Percentiles rank a stretch among this genome's conserved stretches.
Conservation (phyloP, 495 filamentous ascomycete genomes). For the Neurospora hispaniola region DNA sequence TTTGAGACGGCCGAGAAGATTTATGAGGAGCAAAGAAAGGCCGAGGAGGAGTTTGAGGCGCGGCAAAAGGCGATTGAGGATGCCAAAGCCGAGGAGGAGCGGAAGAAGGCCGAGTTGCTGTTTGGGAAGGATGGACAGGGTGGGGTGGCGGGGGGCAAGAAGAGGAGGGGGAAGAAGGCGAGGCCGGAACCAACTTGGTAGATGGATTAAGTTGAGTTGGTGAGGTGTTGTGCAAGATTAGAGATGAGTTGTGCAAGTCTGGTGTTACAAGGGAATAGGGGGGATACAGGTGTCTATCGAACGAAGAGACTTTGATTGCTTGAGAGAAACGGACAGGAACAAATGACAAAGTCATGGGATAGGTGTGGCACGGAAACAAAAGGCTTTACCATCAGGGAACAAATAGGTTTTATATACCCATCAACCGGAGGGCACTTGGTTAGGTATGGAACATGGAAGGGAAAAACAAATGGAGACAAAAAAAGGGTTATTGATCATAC, state of each 20-base stretch:
- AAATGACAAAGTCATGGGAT: too few relatives aligned
- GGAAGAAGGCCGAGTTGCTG: constrained; percentile 42
- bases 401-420: not conserved
- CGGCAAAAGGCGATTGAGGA: constrained; percentile 36
- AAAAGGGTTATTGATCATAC: not conserved
- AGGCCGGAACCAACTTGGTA: constrained; percentile 4
- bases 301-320: too few relatives aligned
- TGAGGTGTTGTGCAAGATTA: not conserved
- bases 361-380: not conserved
- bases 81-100: constrained; percentile 35
- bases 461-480: not conserved
- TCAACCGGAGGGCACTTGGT: not conserved
- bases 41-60: constrained; percentile 56
- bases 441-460: not conserved
- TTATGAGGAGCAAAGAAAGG: constrained; percentile 55
- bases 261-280: too few relatives aligned
- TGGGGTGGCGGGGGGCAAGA: constrained; percentile 19
- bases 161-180: constrained; percentile 26
- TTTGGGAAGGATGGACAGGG: constrained; percentile 32
- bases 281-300: too few relatives aligned
- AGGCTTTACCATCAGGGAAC: not conserved
- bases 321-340: not conserved
- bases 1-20: constrained; percentile 50
- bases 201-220: too few relatives aligned
- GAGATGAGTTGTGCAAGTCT: too few relatives aligned